Evolutionary conservation across 345 rosid genomes (phyloP).

Genomic region (Salix arbutifolia): DNA sequence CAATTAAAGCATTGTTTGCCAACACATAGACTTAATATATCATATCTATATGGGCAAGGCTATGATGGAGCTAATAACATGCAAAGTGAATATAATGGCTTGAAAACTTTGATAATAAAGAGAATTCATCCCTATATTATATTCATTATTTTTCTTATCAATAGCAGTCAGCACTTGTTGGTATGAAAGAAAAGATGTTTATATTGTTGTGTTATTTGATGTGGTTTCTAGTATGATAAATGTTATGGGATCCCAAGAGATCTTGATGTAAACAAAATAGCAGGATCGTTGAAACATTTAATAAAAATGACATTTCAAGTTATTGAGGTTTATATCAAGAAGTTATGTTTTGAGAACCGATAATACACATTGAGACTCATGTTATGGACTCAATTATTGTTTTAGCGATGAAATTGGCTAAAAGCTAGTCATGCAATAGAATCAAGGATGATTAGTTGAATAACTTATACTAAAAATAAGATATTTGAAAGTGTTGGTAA

Average conservation of each 20-base stretch:
- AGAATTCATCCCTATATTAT: too few relatives aligned
- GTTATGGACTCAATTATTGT: background rate
- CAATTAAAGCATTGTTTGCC: background rate
- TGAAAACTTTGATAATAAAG: too few relatives aligned
- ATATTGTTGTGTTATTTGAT: background rate
- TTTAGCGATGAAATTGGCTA: too few relatives aligned
- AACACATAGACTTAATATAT: background rate
- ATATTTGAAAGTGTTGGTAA: too few relatives aligned
- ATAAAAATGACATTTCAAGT: background rate
- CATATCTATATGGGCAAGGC: background rate
- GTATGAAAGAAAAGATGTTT: background rate
- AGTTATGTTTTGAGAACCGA: background rate
- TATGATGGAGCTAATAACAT: background rate
- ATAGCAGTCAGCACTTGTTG: background rate
- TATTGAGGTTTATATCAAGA: background rate
- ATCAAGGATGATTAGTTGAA: too few relatives aligned
- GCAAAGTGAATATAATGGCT: too few relatives aligned
- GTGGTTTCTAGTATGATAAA: background rate
- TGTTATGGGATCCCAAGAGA: background rate
- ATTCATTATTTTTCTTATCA: too few relatives aligned
- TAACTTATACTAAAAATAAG: too few relatives aligned
- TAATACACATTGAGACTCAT: slow-evolving; percentile 3
- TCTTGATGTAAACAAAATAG: background rate
- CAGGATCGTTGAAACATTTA: background rate
- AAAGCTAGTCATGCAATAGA: too few relatives aligned